phyloP scores from a whole-genome alignment of 768 basidiomycete species.

The Russula virescens region DNA sequence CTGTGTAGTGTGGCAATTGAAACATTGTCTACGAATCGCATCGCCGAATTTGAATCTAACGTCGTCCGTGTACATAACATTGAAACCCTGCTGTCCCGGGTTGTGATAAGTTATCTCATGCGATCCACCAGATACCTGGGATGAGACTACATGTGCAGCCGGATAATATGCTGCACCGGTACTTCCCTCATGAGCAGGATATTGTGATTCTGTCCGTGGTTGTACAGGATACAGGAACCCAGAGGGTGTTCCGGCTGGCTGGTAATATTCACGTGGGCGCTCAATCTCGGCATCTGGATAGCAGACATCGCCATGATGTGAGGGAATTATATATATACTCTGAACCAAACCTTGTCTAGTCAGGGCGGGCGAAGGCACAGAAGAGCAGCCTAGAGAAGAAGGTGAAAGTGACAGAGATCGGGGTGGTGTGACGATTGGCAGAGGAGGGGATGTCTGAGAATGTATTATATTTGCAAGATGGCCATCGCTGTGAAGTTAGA shows the following conservation, averaged over 20 bases:
- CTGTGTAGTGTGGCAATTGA: constrained; percentile 82
- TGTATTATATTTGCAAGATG: constrained; percentile 36
- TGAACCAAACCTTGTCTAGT: constrained; percentile 38
- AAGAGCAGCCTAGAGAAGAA: constrained; percentile 54
- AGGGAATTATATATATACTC: constrained; percentile 35
- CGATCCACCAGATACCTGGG: constrained; percentile 18
- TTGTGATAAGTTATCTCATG: constrained; percentile 33
- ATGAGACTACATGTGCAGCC: constrained; percentile 27
- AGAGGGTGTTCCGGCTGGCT: constrained; percentile 1
- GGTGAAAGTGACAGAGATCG: constrained; percentile 58
- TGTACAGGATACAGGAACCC: constrained; percentile 20
- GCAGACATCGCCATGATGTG: constrained; percentile 32
- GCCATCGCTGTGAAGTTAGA: constrained; percentile 35
- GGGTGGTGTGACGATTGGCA: constrained; percentile 43
- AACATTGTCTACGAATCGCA: constrained; percentile 68
- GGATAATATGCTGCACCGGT: constrained; percentile 24
- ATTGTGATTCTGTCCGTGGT: constrained; percentile 19
- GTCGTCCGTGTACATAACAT: constrained; percentile 61
- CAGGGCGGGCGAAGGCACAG: constrained; percentile 50
- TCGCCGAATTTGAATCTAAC: constrained; percentile 76
- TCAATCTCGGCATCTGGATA: constrained; percentile 19
- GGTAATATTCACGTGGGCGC: constrained; percentile 20
- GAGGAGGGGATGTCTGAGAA: constrained; percentile 39
- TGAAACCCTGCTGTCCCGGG: constrained; percentile 35
- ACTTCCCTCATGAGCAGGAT: constrained; percentile 19